Base-by-base conservation (phyloP, 164 flowering plant species). In the Macadamia integrifolia region DNA sequence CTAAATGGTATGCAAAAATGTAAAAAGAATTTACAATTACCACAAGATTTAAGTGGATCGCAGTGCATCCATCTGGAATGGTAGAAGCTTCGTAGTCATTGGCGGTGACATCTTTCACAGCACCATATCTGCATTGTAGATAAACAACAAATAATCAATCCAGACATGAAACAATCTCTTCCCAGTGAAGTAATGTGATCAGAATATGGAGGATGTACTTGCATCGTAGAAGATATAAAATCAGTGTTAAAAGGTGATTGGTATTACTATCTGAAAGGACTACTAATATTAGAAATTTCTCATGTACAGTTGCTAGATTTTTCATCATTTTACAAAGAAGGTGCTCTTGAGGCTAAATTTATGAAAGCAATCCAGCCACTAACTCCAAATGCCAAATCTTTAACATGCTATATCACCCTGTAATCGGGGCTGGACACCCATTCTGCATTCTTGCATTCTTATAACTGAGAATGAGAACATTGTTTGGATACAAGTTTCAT, bases 31-130 rank as follows among this genome's bases (percentile, higher is more conserved):
- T 35, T 35, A 2, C 40, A 35, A 23, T 78, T 86, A 93, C 97
- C 95, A 93, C 88, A 69, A 91, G 92, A 82, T 89, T 93, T 46
- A 91, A 66, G 80, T 93, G 97, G 40, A 93, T 81, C 12, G 88
- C 85, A 30, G 62, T 78, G 76, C 98, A 93, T 53, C 77, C 85
- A 71, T 81, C 79, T 6, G 93, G 90, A 66, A 86, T 65, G 10
- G 58, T 58, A 5, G 86, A 72, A 9, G 88, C 75, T 6, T 73
- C 79, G 68, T 73, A 82, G 10, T 77, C 69, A 66, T 75, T 76
- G 30, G 68, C 79, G 53, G 71, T 64, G 42, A 85, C 46, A 28
- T 80, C 87, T 76, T 78, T 86, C 44, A 67, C 83, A 6, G 53
- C 84, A 65, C 76, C 83, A 67, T 93, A 93, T 65, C 98, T 93